Conservation (phyloP, 495 filamentous ascomycete species). For the Trichoderma reesei region DNA sequence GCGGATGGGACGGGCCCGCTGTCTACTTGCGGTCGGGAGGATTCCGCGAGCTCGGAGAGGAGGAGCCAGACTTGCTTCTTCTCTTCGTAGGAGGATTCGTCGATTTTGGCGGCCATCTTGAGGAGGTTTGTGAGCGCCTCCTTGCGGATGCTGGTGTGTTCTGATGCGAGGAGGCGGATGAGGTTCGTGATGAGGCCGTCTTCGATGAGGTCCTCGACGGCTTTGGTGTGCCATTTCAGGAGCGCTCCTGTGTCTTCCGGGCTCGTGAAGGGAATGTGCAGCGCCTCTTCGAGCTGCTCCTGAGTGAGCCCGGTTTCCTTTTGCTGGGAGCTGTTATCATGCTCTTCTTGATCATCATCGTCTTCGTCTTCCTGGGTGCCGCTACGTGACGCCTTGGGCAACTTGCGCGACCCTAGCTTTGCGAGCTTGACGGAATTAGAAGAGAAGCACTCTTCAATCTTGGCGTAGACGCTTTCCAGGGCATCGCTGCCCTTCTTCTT, state of each 20-base stretch:
- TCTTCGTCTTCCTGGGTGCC: neutral
- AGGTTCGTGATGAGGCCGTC: constrained; percentile 58
- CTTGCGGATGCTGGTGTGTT: constrained; percentile 59
- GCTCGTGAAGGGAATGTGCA: constrained; percentile 22
- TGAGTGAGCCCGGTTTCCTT: constrained; percentile 9
- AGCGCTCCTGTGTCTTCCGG: constrained; percentile 49
- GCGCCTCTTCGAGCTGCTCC: constrained; percentile 23
- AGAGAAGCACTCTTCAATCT: neutral
- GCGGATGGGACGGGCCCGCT: constrained; percentile 58
- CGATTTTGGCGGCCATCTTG: constrained; percentile 54
- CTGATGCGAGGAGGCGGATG: constrained; percentile 64
- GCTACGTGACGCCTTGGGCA: neutral
- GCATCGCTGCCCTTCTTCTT: neutral
- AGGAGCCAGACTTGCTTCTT: constrained; percentile 67
- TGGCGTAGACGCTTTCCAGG: neutral
- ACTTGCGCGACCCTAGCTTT: neutral
- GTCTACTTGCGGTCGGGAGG: constrained; percentile 45
- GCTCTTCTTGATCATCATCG: neutral
- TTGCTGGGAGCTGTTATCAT: neutral
- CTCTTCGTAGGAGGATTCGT: constrained; percentile 63
- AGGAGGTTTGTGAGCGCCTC: constrained; percentile 62
- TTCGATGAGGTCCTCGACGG: constrained; percentile 62
- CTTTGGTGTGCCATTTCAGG: constrained; percentile 61
- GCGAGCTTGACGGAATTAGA: neutral
- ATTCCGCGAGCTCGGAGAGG: constrained; percentile 68